Evolutionary conservation across 805 yeast genomes (phyloP).

Genomic region (Teunomyces panamensis): DNA sequence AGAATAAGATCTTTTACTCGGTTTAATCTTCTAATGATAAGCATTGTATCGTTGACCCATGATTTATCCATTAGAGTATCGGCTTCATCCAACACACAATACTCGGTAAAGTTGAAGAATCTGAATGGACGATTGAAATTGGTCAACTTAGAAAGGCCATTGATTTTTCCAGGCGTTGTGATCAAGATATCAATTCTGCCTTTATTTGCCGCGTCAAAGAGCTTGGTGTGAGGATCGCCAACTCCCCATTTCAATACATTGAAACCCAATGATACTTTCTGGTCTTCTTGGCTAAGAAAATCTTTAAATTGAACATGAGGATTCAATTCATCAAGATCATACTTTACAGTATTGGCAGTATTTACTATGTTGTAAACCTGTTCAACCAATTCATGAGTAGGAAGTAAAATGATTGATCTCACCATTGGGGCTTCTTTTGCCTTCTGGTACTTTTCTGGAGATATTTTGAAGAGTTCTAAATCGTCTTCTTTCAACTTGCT

Average conservation of each 20-base stretch:
- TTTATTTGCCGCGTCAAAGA: conserved; percentile 40
- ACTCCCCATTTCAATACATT: conserved; percentile 59
- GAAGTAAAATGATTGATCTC: conserved; percentile 74
- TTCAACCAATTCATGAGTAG: conserved; percentile 83
- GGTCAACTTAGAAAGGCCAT: conserved; percentile 31
- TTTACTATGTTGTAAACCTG: conserved; percentile 61
- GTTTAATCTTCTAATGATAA: conserved; percentile 48
- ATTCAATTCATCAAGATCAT: conserved; percentile 20
- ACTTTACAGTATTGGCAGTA: conserved; percentile 22
- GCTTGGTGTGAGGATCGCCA: conserved; percentile 52
- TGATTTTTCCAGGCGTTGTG: conserved; percentile 81
- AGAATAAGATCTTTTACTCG: conserved; percentile 64
- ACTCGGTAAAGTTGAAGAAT: conserved; percentile 46
- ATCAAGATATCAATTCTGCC: conserved; percentile 72
- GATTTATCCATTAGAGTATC: conserved; percentile 86
- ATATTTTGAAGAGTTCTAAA: conserved; percentile 18
- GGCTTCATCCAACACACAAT: conserved; percentile 86
- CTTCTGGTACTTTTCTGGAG: conserved; percentile 17
- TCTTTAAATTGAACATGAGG: conserved; percentile 16
- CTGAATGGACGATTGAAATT: conserved; percentile 33
- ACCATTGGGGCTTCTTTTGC: conserved; percentile 37
- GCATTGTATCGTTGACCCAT: conserved; percentile 64
- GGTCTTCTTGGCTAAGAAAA: conserved; percentile 24
- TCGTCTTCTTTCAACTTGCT: conserved; percentile 65
- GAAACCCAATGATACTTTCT: conserved; percentile 33